Percentiles rank a stretch among this genome's conserved stretches.
Conservation (phyloP, 2,329 filamentous ascomycete species). For the Fonsecaea nubica region DNA sequence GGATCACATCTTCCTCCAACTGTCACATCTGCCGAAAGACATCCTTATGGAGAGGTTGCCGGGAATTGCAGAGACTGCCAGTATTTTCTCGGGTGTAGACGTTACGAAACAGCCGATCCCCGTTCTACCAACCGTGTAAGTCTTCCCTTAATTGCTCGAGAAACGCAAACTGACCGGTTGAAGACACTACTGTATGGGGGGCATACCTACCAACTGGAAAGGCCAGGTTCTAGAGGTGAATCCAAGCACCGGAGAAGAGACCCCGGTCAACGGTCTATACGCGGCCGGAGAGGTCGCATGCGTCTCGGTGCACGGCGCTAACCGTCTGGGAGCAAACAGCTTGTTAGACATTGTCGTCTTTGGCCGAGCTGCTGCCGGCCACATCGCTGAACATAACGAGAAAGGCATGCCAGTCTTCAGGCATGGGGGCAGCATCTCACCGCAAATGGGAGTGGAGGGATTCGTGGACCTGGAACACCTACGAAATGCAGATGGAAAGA, state of each 20-base stretch:
- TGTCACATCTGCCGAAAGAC: constrained; percentile 91
- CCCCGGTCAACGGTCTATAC: constrained; percentile 92
- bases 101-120: constrained; percentile 97
- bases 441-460: constrained; percentile 86
- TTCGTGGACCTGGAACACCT: constrained; percentile 70
- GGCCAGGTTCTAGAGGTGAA: constrained; percentile 95
- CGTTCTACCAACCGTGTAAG: constrained; percentile 81
- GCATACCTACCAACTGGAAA: constrained; percentile 96
- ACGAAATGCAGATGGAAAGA: constrained; percentile 76
- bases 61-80: constrained; percentile 97
- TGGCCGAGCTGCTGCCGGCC: constrained; percentile 95
- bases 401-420: constrained; percentile 64
- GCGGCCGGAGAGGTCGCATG: constrained; percentile 97
- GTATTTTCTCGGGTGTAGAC: constrained; percentile 96
- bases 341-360: constrained; percentile 97
- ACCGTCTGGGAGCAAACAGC: constrained; percentile 97
- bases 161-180: not conserved
- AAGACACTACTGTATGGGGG: constrained; percentile 97
- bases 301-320: constrained; percentile 97
- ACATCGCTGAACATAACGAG: constrained; percentile 90
- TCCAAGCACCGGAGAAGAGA: constrained; percentile 77
- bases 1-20: constrained; percentile 98
- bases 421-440: constrained; percentile 76
- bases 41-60: constrained; percentile 94
- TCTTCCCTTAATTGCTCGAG: not conserved